A percentile compares a stretch with the other conserved stretches of the same genome.
These are phyloP conservation scores for Sporopachydermia quercuum DNA, from an alignment of 805 yeast genomes.

Conservation along the genomic window DNA sequence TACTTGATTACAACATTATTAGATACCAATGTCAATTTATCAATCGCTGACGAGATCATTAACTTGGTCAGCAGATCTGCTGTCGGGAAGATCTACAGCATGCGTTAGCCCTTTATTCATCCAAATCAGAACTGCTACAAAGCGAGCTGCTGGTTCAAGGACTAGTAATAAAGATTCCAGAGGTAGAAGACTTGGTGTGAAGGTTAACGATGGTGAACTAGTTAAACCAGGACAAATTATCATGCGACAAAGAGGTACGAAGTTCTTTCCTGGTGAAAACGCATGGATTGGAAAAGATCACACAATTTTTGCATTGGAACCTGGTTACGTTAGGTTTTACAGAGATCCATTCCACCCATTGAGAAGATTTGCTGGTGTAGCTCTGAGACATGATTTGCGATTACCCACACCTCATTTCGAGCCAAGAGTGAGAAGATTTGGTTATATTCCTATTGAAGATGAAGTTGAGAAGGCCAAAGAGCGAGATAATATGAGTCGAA, in stretches of 20 bases:
- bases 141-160: conserved; percentile 89
- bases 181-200: conserved; percentile 88
- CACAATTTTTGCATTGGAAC: conserved; percentile 80
- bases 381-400: conserved; percentile 43
- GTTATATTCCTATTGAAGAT: conserved; percentile 41
- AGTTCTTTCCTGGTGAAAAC: conserved; percentile 88
- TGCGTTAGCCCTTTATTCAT: neutral
- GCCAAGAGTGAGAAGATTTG: conserved; percentile 81
- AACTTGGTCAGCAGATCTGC: neutral
- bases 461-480: conserved; percentile 39
- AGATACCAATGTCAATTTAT: neutral
- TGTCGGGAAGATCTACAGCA: too few relatives aligned
- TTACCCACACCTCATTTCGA: conserved; percentile 84
- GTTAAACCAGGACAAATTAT: conserved; percentile 79
- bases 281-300: conserved; percentile 86
- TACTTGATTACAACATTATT: too few relatives aligned
- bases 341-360: conserved; percentile 93
- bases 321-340: conserved; percentile 86
- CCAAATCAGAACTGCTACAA: conserved; percentile 76
- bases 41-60: neutral
- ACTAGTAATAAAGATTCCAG: conserved; percentile 88
- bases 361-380: conserved; percentile 81
- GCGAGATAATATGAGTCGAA: conserved; percentile 47
- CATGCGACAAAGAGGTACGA: conserved; percentile 90
- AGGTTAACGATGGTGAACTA: conserved; percentile 58